phyloP scores from a whole-genome alignment of 78 protist genomes.

The Dictyostelium capitatum region DNA sequence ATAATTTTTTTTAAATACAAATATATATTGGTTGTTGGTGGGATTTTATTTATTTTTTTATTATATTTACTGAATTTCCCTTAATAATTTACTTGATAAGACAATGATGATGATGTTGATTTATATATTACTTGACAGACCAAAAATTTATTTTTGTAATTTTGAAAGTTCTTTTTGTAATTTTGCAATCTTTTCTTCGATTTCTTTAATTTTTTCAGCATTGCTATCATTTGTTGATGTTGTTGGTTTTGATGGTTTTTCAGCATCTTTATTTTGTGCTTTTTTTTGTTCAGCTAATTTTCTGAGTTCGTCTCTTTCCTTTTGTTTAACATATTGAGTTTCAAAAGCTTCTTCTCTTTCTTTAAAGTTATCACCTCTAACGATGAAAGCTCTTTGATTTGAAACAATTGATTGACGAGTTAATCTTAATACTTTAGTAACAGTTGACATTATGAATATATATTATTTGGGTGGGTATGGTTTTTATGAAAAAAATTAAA shows the following conservation, averaged over 20 bases:
- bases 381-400: background rate
- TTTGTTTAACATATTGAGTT: constrained; percentile 43
- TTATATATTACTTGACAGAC: constrained; percentile 10
- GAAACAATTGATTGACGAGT: constrained; percentile 26
- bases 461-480: background rate
- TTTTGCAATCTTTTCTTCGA: constrained; percentile 20
- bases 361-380: constrained; percentile 27
- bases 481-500: background rate
- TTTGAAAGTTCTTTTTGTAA: constrained; percentile 32
- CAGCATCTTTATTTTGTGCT: constrained; percentile 1
- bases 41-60: background rate
- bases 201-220: constrained; percentile 1
- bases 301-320: constrained; percentile 71
- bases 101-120: too few relatives aligned
- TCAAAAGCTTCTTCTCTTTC: constrained; percentile 82
- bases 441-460: background rate
- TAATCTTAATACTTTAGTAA: background rate
- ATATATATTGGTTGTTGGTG: too few relatives aligned
- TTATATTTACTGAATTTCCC: background rate
- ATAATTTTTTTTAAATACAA: background rate
- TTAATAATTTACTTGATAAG: background rate
- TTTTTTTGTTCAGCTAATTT: constrained; percentile 1
- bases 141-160: constrained; percentile 35
- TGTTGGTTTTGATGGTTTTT: background rate
- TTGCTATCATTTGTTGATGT: background rate